A percentile compares a stretch with the other conserved stretches of the same genome.
Evolutionary conservation across 108 stramenopile species (phyloP).

Genomic region (Fistulifera pelliculosa): DNA sequence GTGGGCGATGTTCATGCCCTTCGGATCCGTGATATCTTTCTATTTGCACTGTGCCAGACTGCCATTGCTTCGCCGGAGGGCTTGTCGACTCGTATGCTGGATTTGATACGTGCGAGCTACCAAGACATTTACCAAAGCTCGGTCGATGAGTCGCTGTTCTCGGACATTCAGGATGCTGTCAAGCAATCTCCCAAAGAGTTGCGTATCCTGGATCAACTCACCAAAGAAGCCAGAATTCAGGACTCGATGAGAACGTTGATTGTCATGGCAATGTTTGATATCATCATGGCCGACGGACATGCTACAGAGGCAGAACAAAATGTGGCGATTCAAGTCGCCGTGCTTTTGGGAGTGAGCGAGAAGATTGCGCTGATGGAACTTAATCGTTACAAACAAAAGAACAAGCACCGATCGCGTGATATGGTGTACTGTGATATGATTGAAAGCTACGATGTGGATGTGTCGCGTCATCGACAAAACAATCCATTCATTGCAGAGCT

Average conservation of each 20-base stretch:
- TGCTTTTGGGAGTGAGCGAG: conserved; percentile 11
- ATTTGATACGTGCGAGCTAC: conserved; percentile 1
- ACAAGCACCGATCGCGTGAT: too few species aligned
- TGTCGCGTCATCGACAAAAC: too few species aligned
- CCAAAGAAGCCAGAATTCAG: not conserved
- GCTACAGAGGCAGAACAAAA: conserved; percentile 69
- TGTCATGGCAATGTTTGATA: conserved; percentile 31
- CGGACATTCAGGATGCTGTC: not conserved
- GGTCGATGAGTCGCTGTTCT: conserved; percentile 3
- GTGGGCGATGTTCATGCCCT: conserved; percentile 2
- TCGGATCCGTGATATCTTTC: conserved; percentile 5
- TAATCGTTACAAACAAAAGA: too few species aligned
- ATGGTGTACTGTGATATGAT: too few species aligned
- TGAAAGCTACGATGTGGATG: too few species aligned
- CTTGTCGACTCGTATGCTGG: not conserved
- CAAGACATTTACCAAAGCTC: not conserved
- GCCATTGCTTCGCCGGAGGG: conserved; percentile 6
- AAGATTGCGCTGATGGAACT: too few species aligned
- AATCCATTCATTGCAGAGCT: too few species aligned
- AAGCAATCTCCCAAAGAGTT: conserved; percentile 1
- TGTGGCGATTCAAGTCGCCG: conserved; percentile 51
- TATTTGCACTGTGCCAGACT: not conserved
- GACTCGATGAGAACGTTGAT: conserved; percentile 10
- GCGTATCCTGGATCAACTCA: conserved; percentile 3
- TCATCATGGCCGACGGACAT: conserved; percentile 73